Base-by-base conservation (phyloP, 306 rosid genomes). In the Cucumis sativus region DNA sequence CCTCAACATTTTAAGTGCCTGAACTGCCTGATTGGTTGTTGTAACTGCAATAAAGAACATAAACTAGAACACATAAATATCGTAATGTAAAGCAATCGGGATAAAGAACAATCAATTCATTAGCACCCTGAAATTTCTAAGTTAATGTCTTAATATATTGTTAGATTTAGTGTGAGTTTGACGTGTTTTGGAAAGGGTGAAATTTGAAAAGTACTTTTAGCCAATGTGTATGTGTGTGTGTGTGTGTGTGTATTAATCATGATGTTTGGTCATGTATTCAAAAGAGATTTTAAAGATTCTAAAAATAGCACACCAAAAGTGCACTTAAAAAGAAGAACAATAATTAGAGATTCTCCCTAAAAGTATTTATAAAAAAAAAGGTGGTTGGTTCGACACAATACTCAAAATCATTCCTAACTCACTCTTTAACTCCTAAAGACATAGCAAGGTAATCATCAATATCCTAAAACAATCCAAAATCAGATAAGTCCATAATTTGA, bases 1-100 rank as follows among this genome's bases (percentile, higher is more conserved):
- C 84, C 96, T 88, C 82, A 91, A 77, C 88, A 91, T 80, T 59
- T 83, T 79, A 63, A 93, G 81, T 3, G 98, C 98, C 84, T 82
- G 75, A 59, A 79, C 77, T 13, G 98, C 85, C 72, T 87, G 82
- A 35, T 88, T 91, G 13, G 92, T 85, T 0, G 90, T 78, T n/a
- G 97, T 93, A 78, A 93, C 98, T 93, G 87, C 85, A 74, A 85
- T 5, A 49, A 79, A 84, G 6, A 75, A 75, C 30, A 75, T 18
- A 61, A 75, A 23, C 49, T 28, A 56, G 10, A 18, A 60, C 12
- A 35, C 35, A 20, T 68, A 64, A 67, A 66, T 74, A 71, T 61
- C 14, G 23, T 6, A 23, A 43, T 47, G 74, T 43, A 61, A 40
- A 55, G 40, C 41, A 61, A 59, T 20, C 47, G 18, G 63, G 76